Percentiles rank a stretch among this genome's conserved stretches.
These are phyloP conservation scores for Fusarium sororula DNA, from an alignment of 2,329 filamentous ascomycete species.

Conservation along the genomic window DNA sequence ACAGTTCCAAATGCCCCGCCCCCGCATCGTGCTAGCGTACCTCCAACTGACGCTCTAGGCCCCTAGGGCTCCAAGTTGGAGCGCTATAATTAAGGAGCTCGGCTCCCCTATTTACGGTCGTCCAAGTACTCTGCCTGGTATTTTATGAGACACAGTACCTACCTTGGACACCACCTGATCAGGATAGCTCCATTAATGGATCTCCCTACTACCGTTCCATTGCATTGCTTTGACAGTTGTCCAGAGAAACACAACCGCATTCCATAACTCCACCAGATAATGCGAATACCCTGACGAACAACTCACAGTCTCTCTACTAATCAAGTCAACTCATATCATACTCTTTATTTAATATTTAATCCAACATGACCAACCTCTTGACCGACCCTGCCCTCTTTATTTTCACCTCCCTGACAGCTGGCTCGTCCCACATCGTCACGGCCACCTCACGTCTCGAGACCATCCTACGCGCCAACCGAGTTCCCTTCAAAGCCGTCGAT, in stretches of 20 bases:
- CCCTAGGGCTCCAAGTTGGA: background rate
- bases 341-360: constrained; percentile 1
- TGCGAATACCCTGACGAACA: constrained; percentile 22
- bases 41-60: constrained; percentile 2
- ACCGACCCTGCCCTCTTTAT: constrained; percentile 84
- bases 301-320: background rate
- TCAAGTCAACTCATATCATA: background rate
- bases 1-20: constrained; percentile 32
- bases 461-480: constrained; percentile 92
- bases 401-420: constrained; percentile 94
- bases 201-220: constrained; percentile 2
- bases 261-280: constrained; percentile 20
- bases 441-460: constrained; percentile 96
- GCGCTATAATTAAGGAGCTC: constrained; percentile 35
- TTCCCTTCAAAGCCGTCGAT: constrained; percentile 93
- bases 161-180: background rate
- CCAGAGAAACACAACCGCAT: constrained; percentile 2
- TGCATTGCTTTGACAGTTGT: constrained; percentile 12
- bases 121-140: background rate
- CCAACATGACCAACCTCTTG: constrained; percentile 56
- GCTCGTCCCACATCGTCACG: constrained; percentile 95
- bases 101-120: constrained; percentile 29
- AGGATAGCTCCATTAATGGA: constrained; percentile 13
- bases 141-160: constrained; percentile 1
- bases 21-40: constrained; percentile 32